A percentile compares a stretch with the other conserved stretches of the same genome.
phyloP scores from a whole-genome alignment of 495 filamentous ascomycete species.

The Lasiosphaeria miniovina region DNA sequence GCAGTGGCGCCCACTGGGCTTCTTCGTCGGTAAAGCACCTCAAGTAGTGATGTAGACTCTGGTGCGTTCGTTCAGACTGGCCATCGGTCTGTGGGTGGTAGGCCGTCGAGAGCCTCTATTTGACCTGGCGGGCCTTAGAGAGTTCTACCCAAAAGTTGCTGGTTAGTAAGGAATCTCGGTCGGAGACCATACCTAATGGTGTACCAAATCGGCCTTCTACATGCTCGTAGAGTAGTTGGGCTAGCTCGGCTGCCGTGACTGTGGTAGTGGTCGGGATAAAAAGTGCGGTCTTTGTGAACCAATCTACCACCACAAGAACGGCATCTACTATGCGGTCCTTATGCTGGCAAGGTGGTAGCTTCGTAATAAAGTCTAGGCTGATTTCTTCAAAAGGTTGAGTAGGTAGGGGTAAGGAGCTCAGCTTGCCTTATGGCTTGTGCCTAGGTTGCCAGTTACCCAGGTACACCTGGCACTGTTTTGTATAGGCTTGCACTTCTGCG shows the following conservation, averaged over 20 bases:
- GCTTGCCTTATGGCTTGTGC: not conserved
- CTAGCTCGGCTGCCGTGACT: not conserved
- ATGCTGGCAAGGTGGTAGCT: not conserved
- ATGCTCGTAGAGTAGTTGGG: slow-evolving; percentile 1
- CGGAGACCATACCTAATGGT: slow-evolving; percentile 1
- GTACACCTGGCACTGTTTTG: not conserved
- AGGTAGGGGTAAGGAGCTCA: not conserved
- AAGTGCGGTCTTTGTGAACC: slow-evolving; percentile 1
- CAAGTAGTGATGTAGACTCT: not conserved
- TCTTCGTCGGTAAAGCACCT: slow-evolving; percentile 3
- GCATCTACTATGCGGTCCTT: not conserved
- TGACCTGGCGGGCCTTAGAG: not conserved
- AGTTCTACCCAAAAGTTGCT: too few relatives aligned
- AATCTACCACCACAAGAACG: not conserved
- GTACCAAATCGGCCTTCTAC: not conserved
- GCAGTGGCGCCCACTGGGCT: not conserved
- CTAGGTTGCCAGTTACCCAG: not conserved
- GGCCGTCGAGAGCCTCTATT: slow-evolving; percentile 1
- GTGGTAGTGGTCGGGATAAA: slow-evolving; percentile 1
- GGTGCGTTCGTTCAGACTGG: too few relatives aligned
- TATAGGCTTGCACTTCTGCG: not conserved
- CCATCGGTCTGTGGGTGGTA: slow-evolving; percentile 2
- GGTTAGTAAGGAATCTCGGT: slow-evolving; percentile 1
- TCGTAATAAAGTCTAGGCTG: too few relatives aligned
- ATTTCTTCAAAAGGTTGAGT: too few relatives aligned